Conservation (phyloP, 2,329 filamentous ascomycete species). For the Rutstroemia sp. region DNA sequence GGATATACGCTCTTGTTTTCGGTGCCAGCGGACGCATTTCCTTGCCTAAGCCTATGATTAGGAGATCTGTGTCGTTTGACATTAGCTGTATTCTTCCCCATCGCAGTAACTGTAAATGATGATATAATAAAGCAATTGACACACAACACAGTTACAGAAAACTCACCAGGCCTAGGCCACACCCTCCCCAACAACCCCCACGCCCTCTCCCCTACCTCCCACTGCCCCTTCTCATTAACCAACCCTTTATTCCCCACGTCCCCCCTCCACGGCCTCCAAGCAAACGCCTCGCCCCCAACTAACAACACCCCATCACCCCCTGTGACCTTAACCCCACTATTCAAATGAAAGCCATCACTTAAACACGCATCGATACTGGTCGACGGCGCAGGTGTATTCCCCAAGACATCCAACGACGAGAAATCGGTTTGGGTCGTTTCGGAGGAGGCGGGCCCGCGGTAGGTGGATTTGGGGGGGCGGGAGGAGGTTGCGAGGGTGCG, state of each 20-base stretch:
- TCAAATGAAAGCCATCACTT: slow-evolving; percentile 75
- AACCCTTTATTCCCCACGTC: slow-evolving; percentile 38
- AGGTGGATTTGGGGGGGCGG: slow-evolving; percentile 19
- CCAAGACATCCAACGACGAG: slow-evolving; percentile 68
- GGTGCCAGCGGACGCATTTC: slow-evolving; percentile 70
- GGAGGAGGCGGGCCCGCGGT: slow-evolving; percentile 52
- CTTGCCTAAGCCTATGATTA: slow-evolving; percentile 82
- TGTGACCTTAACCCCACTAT: slow-evolving; percentile 56
- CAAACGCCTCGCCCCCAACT: slow-evolving; percentile 79
- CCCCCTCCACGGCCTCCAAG: slow-evolving; percentile 74
- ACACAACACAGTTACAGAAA: slow-evolving; percentile 13
- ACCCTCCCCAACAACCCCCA: slow-evolving; percentile 72
- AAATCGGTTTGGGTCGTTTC: slow-evolving; percentile 67
- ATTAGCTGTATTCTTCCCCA: no score
- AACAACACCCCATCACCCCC: slow-evolving; percentile 69
- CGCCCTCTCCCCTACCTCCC: slow-evolving; percentile 62
- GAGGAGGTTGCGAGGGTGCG: not conserved
- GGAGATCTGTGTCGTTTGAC: slow-evolving; percentile 51
- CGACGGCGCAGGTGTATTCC: slow-evolving; percentile 65
- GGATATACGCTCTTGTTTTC: slow-evolving; percentile 63
- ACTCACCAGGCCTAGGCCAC: slow-evolving; percentile 82
- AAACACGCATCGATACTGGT: slow-evolving; percentile 80
- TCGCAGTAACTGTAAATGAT: not conserved
- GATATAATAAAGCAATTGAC: not conserved
- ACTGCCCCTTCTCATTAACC: slow-evolving; percentile 71